phyloP scores from a whole-genome alignment of 2,329 filamentous ascomycete genomes.

The Botrytis byssoidea region DNA sequence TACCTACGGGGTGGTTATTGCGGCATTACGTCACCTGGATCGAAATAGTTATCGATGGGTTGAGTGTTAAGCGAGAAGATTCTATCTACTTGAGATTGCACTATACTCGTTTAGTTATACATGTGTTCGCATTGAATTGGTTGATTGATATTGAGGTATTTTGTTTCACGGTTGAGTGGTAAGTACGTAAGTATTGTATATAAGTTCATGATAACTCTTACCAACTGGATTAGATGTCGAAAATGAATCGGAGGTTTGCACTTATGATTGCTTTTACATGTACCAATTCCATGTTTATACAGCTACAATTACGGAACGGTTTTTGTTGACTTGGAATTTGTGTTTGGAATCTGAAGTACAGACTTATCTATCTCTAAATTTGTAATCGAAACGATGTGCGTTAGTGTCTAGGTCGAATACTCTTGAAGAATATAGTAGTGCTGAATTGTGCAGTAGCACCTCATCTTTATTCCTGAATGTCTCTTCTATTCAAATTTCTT shows the following conservation, averaged over 20 bases:
- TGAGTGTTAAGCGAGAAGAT: neutral
- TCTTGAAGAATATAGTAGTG: neutral
- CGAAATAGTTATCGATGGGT: neutral
- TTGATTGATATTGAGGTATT: neutral
- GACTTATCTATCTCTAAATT: neutral
- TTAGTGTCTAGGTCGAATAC: no score
- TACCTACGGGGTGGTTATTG: neutral
- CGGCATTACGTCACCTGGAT: neutral
- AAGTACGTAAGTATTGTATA: neutral
- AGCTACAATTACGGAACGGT: neutral
- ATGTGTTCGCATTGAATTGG: rapidly evolving
- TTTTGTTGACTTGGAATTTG: neutral
- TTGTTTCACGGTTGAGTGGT: neutral
- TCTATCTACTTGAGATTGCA: neutral
- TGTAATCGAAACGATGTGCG: neutral
- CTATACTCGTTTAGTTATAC: neutral
- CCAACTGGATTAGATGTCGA: neutral
- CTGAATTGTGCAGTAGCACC: no score
- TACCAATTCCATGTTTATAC: neutral
- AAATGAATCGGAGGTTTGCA: neutral
- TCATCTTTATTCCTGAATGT: neutral
- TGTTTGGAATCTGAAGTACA: neutral
- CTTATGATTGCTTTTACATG: neutral
- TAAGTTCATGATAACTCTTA: neutral
- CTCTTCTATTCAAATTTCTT: no score